phyloP scores from a whole-genome alignment of 2,329 filamentous ascomycete species.

The Colletotrichum sp. region DNA sequence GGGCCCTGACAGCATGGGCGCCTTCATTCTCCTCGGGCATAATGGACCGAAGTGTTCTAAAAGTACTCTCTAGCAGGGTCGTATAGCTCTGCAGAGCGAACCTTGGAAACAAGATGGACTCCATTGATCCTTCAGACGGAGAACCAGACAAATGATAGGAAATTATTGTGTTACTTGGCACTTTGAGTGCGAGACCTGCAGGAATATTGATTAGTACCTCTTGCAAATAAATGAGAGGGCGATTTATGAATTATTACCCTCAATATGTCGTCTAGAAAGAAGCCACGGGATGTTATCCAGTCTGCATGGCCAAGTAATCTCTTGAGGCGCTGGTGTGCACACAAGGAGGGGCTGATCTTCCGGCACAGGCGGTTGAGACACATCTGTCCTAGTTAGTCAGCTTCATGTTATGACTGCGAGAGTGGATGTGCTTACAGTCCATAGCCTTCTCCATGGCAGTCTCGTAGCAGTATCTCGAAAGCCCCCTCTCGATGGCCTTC shows the following conservation, averaged over 20 bases:
- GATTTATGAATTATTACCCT: background rate
- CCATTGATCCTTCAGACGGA: fast-evolving
- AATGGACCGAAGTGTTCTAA: fast-evolving
- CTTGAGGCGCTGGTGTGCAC: background rate
- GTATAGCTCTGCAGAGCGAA: background rate
- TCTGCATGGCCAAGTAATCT: fast-evolving
- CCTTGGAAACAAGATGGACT: background rate
- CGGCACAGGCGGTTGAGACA: fast-evolving
- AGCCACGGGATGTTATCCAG: background rate
- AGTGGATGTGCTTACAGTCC: background rate
- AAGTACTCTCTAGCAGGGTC: fast-evolving
- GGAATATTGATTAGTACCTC: fast-evolving
- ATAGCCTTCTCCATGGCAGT: background rate
- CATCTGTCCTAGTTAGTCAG: background rate
- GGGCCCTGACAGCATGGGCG: background rate
- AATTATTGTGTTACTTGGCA: background rate
- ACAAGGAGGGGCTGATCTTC: background rate
- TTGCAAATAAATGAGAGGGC: too few relatives aligned
- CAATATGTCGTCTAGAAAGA: background rate
- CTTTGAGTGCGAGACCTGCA: fast-evolving
- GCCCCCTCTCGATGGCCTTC: fast-evolving
- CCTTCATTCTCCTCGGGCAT: background rate
- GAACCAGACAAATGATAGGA: fast-evolving
- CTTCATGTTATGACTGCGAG: fast-evolving
- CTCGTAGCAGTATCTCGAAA: background rate